Evolutionary conservation across 164 flowering plant species (phyloP), one percentile per base, ranked within the genome.

Genomic region (Annona cherimola): DNA sequence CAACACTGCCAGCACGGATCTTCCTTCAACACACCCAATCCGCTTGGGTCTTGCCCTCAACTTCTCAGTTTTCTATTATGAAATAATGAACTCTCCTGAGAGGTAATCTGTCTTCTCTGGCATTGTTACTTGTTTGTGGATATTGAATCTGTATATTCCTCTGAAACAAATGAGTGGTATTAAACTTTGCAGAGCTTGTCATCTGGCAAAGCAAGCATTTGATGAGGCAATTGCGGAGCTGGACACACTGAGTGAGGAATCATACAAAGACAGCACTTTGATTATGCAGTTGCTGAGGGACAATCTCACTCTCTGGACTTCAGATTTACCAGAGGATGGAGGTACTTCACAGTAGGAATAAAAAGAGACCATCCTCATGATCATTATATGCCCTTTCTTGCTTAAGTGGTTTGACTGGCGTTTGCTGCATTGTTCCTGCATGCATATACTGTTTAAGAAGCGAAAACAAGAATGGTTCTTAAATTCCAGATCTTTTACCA

Each of bases 221-320:
- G 79, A 76, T 44, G 79, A 76, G 73, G 79, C 79, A 4, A 76
- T 72, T 42, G 75, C 79, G 35, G 79, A 76, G 40, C 59, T 76
- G 69, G 75, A 76, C 63, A 72, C 78, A 16, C 63, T 76, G 71
- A 76, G 68, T 72, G 78, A 76, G 63, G 78, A 76, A 41, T 76
- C 78, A 16, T 75, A 75, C 74, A 75, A 75, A 45, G 77, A 75
- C 50, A 75, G 77, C 70, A 76, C 78, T 18, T 67, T 76, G 74
- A 76, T 76, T 68, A 76, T 76, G 78, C 78, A 76, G 64, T 71
- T 76, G 67, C 69, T 76, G 67, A 76, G 78, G 74, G 78, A 76
- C 69, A 76, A 76, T 60, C 74, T 76, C 60, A 76, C 74, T 46
- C 74, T 76, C 14, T 76, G 74, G 74, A 71, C 78, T n/a, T 76